These are phyloP conservation scores for Aspergillus glaucus DNA, from an alignment of 2,329 filamentous ascomycete species.

Conservation along the genomic window DNA sequence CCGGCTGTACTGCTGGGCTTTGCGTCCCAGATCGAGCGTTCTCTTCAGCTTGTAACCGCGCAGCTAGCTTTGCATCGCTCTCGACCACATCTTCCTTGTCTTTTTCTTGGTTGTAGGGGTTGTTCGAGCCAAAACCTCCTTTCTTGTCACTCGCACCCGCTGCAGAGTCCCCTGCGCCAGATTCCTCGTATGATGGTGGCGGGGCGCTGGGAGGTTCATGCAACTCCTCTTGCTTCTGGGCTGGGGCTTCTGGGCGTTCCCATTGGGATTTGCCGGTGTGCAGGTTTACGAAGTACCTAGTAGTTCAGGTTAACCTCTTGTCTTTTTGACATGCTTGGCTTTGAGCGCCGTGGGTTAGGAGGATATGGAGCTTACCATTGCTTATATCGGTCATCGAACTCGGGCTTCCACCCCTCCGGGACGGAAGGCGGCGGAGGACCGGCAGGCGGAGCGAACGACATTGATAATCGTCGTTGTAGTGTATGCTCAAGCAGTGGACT, in stretches of 20 bases:
- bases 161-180: conserved; percentile 41
- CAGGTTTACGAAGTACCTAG: conserved; percentile 84
- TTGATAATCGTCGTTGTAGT: conserved; percentile 5
- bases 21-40: conserved; percentile 51
- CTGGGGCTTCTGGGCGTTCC: conserved; percentile 71
- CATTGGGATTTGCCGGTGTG: conserved; percentile 85
- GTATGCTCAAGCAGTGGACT: not conserved
- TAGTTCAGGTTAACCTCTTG: too few relatives aligned
- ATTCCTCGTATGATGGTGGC: conserved; percentile 56
- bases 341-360: too few relatives aligned
- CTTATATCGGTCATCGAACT: conserved; percentile 82
- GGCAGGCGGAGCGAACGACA: conserved; percentile 38
- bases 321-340: too few relatives aligned
- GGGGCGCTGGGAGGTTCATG: conserved; percentile 39
- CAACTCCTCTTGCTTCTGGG: conserved; percentile 33
- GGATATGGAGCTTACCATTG: conserved; percentile 56
- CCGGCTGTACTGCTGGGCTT: conserved; percentile 15
- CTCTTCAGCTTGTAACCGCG: conserved; percentile 77
- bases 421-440: conserved; percentile 54
- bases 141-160: conserved; percentile 38
- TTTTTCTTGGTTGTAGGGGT: conserved; percentile 54
- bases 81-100: conserved; percentile 32
- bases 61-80: conserved; percentile 68
- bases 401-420: conserved; percentile 76
- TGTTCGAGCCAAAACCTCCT: conserved; percentile 54